A percentile compares a stretch with the other conserved stretches of the same genome.
These are phyloP conservation scores for Leccinellum rugosiceps DNA, from an alignment of 768 basidiomycete genomes.

Conservation along the genomic window DNA sequence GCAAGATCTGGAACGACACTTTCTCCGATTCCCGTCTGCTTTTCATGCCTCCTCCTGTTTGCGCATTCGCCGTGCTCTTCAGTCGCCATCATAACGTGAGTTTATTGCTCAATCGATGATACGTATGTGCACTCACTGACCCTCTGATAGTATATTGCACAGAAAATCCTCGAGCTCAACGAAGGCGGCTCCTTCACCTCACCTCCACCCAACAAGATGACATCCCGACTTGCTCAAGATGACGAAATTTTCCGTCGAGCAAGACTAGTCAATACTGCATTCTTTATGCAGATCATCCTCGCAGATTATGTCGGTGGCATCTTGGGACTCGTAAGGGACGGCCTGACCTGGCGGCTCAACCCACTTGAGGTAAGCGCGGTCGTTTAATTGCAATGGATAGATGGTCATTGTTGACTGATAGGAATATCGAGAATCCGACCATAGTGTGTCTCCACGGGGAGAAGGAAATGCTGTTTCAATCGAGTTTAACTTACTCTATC, in stretches of 20 bases:
- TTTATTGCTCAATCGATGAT: constrained; percentile 4
- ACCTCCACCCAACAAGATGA: constrained; percentile 15
- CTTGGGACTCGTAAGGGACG: constrained; percentile 64
- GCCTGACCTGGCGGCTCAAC: constrained; percentile 62
- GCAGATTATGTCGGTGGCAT: constrained; percentile 74
- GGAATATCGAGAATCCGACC: constrained; percentile 49
- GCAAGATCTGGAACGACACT: constrained; percentile 60
- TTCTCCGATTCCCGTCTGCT: constrained; percentile 66
- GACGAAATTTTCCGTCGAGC: constrained; percentile 75
- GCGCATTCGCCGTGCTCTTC: constrained; percentile 66
- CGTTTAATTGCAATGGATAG: not conserved
- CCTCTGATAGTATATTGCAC: constrained; percentile 57
- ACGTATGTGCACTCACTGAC: constrained; percentile 8
- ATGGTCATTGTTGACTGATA: constrained; percentile 20
- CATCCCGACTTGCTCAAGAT: constrained; percentile 48
- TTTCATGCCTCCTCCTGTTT: constrained; percentile 69
- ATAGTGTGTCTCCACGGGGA: constrained; percentile 58
- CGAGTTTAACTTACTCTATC: constrained; percentile 64
- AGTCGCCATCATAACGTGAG: constrained; percentile 72
- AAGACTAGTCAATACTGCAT: constrained; percentile 70
- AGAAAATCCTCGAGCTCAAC: constrained; percentile 66
- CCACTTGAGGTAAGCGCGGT: constrained; percentile 50
- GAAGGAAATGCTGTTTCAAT: constrained; percentile 73
- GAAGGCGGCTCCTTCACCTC: constrained; percentile 48
- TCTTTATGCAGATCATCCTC: constrained; percentile 68